A percentile compares a stretch with the other conserved stretches of the same genome.
Conservation (phyloP, 83 land plant species). For the Picea abies region DNA sequence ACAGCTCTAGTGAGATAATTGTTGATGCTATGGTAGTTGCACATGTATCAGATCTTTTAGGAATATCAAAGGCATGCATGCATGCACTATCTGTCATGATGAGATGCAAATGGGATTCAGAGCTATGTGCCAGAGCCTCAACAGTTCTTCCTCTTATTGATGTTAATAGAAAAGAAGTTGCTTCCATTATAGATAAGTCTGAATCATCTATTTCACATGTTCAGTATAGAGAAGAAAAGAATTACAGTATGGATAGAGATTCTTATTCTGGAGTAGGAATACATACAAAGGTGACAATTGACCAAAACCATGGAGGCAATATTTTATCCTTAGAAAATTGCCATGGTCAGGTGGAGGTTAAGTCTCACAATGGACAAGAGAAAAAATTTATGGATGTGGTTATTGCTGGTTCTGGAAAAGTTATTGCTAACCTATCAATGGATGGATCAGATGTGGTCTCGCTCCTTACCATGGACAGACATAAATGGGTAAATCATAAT, state of each 20-base stretch:
- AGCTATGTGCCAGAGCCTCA: constrained; percentile 64
- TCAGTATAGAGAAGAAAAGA: constrained; percentile 15
- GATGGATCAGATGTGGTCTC: constrained; percentile 82
- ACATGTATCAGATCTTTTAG: constrained; percentile 80
- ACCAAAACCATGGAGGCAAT: constrained; percentile 15
- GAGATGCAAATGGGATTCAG: constrained; percentile 85
- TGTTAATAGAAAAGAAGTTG: constrained; percentile 78
- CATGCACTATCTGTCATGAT: constrained; percentile 72
- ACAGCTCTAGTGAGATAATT: constrained; percentile 88
- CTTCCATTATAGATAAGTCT: constrained; percentile 70
- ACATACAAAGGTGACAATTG: not conserved
- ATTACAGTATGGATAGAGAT: constrained; percentile 3
- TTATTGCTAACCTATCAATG: constrained; percentile 40
- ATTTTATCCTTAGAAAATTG: constrained; percentile 7
- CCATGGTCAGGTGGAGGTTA: constrained; percentile 15
- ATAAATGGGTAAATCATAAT: constrained; percentile 55
- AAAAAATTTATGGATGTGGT: constrained; percentile 22
- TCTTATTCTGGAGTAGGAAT: not conserved
- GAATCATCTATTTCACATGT: constrained; percentile 50
- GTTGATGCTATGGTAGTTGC: constrained; percentile 98
- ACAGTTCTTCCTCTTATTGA: constrained; percentile 77
- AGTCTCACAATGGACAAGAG: constrained; percentile 19
- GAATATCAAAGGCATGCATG: constrained; percentile 89
- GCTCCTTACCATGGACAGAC: constrained; percentile 67
- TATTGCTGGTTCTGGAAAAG: constrained; percentile 30